Percentiles rank a stretch among this genome's conserved stretches.
phyloP scores from a whole-genome alignment of 768 basidiomycete species.

The Boletus subparvulus region DNA sequence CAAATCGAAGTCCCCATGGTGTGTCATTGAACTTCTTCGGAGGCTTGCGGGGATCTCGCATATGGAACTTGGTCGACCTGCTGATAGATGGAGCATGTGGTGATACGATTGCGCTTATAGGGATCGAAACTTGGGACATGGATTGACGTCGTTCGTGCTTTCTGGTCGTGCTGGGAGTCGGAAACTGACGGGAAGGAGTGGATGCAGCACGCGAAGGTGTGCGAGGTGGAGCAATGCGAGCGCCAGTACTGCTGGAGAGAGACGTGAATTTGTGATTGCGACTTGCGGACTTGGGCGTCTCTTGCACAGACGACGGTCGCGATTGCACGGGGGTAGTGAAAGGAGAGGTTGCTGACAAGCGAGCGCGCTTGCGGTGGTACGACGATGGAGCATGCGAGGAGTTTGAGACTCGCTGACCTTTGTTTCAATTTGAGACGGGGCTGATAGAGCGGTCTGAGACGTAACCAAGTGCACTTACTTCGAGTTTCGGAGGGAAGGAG shows the following conservation, averaged over 20 bases:
- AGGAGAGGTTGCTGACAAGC: conserved; percentile 46
- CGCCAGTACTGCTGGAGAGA: conserved; percentile 37
- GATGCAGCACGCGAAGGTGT: conserved; percentile 40
- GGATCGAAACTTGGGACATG: conserved; percentile 72
- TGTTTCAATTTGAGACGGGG: conserved; percentile 26
- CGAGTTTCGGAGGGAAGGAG: conserved; percentile 54
- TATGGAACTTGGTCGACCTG: conserved; percentile 63
- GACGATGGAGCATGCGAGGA: conserved; percentile 68
- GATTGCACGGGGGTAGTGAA: conserved; percentile 33
- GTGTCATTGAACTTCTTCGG: conserved; percentile 53
- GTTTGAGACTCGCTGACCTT: conserved; percentile 55
- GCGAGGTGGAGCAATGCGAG: conserved; percentile 27
- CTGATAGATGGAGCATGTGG: conserved; percentile 75
- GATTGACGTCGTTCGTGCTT: conserved; percentile 46
- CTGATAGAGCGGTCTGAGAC: conserved; percentile 22
- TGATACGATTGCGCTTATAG: conserved; percentile 73
- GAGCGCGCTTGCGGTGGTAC: conserved; percentile 69
- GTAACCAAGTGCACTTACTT: conserved; percentile 45
- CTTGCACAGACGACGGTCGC: conserved; percentile 30
- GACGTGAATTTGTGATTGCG: conserved; percentile 27
- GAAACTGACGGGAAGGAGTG: conserved; percentile 33
- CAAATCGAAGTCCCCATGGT: conserved; percentile 58
- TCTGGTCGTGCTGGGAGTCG: conserved; percentile 25
- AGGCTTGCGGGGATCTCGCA: conserved; percentile 76
- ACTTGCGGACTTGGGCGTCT: conserved; percentile 20